Evolutionary conservation across 371 early-diverging fungal species (phyloP).

Genomic region (Mortierella polycephala): DNA sequence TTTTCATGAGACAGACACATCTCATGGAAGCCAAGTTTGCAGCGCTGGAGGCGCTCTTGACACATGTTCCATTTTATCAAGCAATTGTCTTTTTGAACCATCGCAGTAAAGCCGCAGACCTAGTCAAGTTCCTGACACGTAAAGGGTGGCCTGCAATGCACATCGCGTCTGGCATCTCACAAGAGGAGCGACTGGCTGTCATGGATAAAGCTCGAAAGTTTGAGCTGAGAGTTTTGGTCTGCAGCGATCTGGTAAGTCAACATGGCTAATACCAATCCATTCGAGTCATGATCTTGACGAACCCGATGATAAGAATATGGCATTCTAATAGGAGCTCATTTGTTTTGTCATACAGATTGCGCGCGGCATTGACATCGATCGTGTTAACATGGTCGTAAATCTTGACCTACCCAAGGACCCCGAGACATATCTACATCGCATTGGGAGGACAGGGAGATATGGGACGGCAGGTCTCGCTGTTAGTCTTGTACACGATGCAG

Average conservation of each 20-base stretch:
- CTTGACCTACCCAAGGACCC: slow-evolving; percentile 68
- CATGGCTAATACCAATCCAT: not conserved
- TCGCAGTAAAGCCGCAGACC: slow-evolving; percentile 62
- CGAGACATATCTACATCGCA: slow-evolving; percentile 74
- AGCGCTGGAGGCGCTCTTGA: slow-evolving; percentile 59
- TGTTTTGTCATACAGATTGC: slow-evolving; percentile 52
- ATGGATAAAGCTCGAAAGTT: slow-evolving; percentile 76
- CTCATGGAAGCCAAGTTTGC: slow-evolving; percentile 66
- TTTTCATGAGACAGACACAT: slow-evolving; percentile 32
- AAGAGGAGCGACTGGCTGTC: slow-evolving; percentile 68
- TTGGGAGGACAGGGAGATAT: slow-evolving; percentile 80
- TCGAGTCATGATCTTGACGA: not conserved
- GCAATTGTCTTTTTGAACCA: slow-evolving; percentile 75
- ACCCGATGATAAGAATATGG: not conserved
- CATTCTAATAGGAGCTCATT: not conserved
- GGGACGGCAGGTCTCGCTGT: slow-evolving; percentile 60
- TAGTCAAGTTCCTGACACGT: slow-evolving; percentile 64
- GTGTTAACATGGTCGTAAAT: slow-evolving; percentile 74
- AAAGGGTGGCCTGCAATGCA: slow-evolving; percentile 69
- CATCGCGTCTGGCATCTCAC: slow-evolving; percentile 64
- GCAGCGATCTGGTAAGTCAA: slow-evolving; percentile 75
- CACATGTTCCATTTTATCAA: slow-evolving; percentile 70
- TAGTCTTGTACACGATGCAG: slow-evolving; percentile 55
- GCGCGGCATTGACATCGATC: slow-evolving; percentile 73
- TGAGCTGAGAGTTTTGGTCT: slow-evolving; percentile 76